Base-by-base conservation (phyloP, 805 yeast genomes). In the Schwanniomyces polymorphus region DNA sequence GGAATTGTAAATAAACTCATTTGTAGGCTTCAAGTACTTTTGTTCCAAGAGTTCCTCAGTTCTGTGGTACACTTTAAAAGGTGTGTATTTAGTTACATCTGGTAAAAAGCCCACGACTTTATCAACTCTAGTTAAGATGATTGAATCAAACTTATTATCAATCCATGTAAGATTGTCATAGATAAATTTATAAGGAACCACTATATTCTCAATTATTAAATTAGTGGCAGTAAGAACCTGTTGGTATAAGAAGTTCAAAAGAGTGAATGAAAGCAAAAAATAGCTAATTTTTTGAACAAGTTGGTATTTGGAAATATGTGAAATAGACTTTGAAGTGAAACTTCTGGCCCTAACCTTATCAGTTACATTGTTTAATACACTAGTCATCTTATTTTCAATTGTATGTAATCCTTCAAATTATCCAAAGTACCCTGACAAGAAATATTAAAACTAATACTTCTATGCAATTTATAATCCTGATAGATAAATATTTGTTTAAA, bases 241-340 rank as follows among this genome's bases (percentile, higher is more conserved):
- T 16, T 56, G 42, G 47, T 64, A 62, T 6, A 67, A 34, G 43
- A 50, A 49, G 29, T 56, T 54, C n/a, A 68, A 28, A 25, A 67
- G 42, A 21, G 46, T 46, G 53, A 59, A 66, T 16, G 69, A 55
- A 27, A 67, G 58, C 34, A 62, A 49, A 45, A 48, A 66, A 25
- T 53, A 49, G 27, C 51, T 48, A 10, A 59, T 38, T 14, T 55
- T 44, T 39, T 61, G 48, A 33, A 72, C 65, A n/a, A 59, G 44
- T 7, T 65, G 47, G 56, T 72, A 73, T 3, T 66, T 55, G 34
- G 54, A 51, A 41, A 73, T 45, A 54, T 73, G 76, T 31, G 53
- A 51, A 28, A 67, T 39, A 12, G 74, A 54, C 51, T 65, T 59
- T 40, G 75, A 70, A 27, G 62, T 50, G 52, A 67, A 67, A 35